Evolutionary conservation across 305 asterid species (phyloP).

Genomic region (Lippia alba): DNA sequence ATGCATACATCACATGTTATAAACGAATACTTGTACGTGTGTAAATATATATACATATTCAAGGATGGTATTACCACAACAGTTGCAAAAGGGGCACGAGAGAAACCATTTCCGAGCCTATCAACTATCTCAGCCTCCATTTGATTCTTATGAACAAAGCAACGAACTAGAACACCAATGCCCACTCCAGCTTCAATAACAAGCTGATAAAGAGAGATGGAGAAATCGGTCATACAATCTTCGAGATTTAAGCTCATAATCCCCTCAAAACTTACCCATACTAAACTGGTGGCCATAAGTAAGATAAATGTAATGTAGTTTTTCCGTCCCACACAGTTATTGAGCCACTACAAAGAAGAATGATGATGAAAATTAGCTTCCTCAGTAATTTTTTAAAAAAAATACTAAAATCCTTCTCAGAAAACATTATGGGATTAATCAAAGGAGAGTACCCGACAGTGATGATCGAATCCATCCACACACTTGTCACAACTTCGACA

Average conservation of each 20-base stretch:
- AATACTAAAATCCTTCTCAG: conserved; percentile 11
- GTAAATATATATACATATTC: too few species aligned
- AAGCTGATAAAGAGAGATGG: conserved; percentile 62
- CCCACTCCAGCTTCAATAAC: conserved; percentile 89
- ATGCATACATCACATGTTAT: not conserved
- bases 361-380: conserved; percentile 43
- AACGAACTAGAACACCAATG: conserved; percentile 84
- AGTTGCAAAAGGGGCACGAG: conserved; percentile 94
- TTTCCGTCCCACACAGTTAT: conserved; percentile 94
- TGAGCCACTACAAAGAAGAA: conserved; percentile 80
- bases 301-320: conserved; percentile 82
- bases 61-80: conserved; percentile 77
- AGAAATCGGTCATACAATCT: conserved; percentile 25
- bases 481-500: conserved; percentile 99
- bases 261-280: conserved; percentile 77
- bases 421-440: conserved; percentile 20
- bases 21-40: too few species aligned
- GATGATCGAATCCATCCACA: conserved; percentile 99
- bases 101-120: conserved; percentile 95
- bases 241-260: conserved; percentile 7
- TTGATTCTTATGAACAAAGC: conserved; percentile 68
- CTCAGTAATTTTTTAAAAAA: conserved; percentile 20
- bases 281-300: conserved; percentile 85
- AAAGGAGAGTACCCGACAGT: conserved; percentile 79
- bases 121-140: conserved; percentile 92